Evolutionary conservation across 257 asterid genomes (phyloP).

Genomic region (Petrea volubilis): DNA sequence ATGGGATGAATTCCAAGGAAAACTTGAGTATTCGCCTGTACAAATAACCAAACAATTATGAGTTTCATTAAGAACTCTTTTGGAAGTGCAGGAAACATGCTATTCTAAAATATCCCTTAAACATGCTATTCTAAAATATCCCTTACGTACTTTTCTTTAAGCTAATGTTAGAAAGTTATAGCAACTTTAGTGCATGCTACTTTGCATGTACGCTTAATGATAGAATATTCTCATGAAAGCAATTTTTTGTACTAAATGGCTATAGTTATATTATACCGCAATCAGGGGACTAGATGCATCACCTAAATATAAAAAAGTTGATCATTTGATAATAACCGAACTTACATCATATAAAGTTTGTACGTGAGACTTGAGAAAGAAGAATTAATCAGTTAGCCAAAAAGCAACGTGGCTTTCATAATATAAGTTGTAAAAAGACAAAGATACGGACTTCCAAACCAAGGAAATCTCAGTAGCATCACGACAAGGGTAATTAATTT

Average conservation of each 20-base stretch:
- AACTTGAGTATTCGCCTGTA: neutral
- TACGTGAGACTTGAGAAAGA: neutral
- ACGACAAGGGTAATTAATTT: slow-evolving; percentile 22
- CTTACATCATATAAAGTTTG: neutral
- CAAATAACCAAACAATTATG: neutral
- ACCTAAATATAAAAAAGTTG: neutral
- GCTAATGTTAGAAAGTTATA: neutral
- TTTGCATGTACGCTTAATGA: neutral
- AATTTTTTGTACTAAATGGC: neutral
- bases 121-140: too few relatives aligned
- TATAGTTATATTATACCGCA: neutral
- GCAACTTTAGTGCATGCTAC: neutral
- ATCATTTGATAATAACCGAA: slow-evolving; percentile 4
- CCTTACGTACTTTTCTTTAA: slow-evolving; percentile 21
- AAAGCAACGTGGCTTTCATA: neutral
- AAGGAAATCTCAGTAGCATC: neutral
- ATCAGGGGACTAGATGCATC: neutral
- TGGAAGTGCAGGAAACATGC: neutral
- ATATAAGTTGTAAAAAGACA: slow-evolving; percentile 2
- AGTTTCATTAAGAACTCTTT: neutral
- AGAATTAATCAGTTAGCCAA: neutral
- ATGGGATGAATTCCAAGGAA: neutral
- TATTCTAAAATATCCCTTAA: neutral
- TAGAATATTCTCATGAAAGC: neutral
- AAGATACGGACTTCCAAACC: slow-evolving; percentile 1